Percentiles rank a stretch among this genome's conserved stretches.
Conservation (phyloP, 495 filamentous ascomycete species). For the Aspergillus bertholletiae region DNA sequence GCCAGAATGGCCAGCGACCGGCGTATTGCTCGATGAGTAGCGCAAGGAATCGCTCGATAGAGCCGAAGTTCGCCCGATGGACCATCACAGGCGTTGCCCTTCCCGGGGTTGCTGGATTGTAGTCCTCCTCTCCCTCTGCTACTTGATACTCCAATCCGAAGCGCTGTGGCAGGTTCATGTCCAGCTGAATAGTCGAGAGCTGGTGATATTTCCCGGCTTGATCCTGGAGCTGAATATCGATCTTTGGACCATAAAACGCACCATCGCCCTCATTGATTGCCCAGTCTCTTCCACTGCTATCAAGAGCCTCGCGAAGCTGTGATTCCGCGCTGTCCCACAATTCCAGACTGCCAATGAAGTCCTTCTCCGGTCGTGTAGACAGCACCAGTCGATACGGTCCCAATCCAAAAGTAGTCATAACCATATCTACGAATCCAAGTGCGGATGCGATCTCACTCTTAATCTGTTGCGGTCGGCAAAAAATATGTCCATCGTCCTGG, state of each 20-base stretch:
- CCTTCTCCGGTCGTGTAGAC: slow-evolving; percentile 72
- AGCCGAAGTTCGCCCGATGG: slow-evolving; percentile 85
- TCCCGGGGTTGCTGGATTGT: slow-evolving; percentile 66
- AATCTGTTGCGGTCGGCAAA: slow-evolving; percentile 83
- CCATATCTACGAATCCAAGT: slow-evolving; percentile 73
- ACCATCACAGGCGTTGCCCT: slow-evolving; percentile 77
- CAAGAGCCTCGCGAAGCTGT: slow-evolving; percentile 66
- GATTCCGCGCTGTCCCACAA: slow-evolving; percentile 82
- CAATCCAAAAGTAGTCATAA: slow-evolving; percentile 72
- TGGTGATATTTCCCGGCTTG: slow-evolving; percentile 87
- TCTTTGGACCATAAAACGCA: slow-evolving; percentile 94
- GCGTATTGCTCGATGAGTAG: slow-evolving; percentile 81
- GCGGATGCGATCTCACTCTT: slow-evolving; percentile 74
- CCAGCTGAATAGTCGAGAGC: slow-evolving; percentile 87
- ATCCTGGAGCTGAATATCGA: slow-evolving; percentile 82
- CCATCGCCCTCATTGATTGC: slow-evolving; percentile 76
- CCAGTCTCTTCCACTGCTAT: slow-evolving; percentile 64
- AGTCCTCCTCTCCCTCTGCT: slow-evolving; percentile 50
- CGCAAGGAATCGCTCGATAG: slow-evolving; percentile 82
- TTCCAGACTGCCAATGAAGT: slow-evolving; percentile 73
- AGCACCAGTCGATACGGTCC: slow-evolving; percentile 72
- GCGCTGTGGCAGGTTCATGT: slow-evolving; percentile 86
- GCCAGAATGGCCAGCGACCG: slow-evolving; percentile 87
- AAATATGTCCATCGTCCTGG: slow-evolving; percentile 95
- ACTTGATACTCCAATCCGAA: slow-evolving; percentile 72